Base-by-base conservation (phyloP, 495 filamentous ascomycete genomes). In the Hypomontagnella submonticulosa region DNA sequence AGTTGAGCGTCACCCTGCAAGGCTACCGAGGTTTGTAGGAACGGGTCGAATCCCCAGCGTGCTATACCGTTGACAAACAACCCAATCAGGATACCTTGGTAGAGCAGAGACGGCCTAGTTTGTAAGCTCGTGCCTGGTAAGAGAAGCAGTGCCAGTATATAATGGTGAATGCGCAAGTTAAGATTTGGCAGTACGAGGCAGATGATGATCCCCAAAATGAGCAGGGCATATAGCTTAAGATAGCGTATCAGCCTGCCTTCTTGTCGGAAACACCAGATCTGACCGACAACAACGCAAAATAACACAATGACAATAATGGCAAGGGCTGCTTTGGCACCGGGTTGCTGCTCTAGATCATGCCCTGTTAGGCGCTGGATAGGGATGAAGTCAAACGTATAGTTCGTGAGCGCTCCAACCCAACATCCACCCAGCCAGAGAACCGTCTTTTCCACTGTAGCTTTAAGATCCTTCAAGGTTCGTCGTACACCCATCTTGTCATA, bases 41-140 rank as follows among this genome's bases (percentile, higher is more conserved):
- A 85, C 2, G 89, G 85, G 47, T 93, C 93, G 67, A 96, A 98
- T 10, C 92, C 94, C 94, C 94, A 98, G 12, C 94, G 83, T 10
- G 93, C 93, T 61, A 92, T 85, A 13, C 94, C 94, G 70, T 98
- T 97, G 77, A 96, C 85, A 75, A 97, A 97, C 0, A 98, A 80
- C 11, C 94, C 94, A 5, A 98, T 73, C 0, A 98, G 78, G n/a
- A 98, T 75, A 2, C 94, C 94, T 69, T 96, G 92, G 61, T 91
- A 97, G 7, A 95, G 73, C 11, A 97, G 75, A 0, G 86, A 88
- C 0, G 89, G 88, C 0, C 94, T 84, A 2, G 89, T 97, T 55
- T 94, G 92, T 48, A 97, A 84, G 40, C 87, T 86, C 0, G 93
- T 97, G 0, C 92, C 92, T 0, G 91, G 92, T 11, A 97, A 86